Base-by-base conservation (phyloP, 495 filamentous ascomycete genomes). In the Jackrogersella minutella region DNA sequence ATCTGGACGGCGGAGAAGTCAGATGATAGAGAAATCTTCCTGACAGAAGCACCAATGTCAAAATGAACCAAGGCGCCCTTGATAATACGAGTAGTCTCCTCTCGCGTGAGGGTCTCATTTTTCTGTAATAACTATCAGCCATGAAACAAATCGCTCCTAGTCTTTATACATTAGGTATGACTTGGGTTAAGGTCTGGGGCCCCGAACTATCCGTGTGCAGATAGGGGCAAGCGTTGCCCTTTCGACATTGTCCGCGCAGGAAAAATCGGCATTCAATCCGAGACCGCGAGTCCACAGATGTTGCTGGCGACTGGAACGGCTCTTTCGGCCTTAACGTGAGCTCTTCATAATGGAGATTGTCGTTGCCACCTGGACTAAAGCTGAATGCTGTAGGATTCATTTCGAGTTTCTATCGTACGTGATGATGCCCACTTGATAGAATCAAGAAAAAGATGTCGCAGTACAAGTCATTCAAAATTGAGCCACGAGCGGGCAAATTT, bases 1-100 rank as follows among this genome's bases (percentile, higher is more conserved):
- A 78, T 57, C 10, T 70, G 74, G 16, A 76, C 47, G 9, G 71
- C 64, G 0, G 74, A 74, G 51, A 74, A 72, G 51, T 78, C 76
- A 9, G 73, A 54, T 5, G 47, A 46, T 11, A 74, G 44, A 1
- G 68, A 67, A 0, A 73, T 46, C 40, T 73, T 73, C 9, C 43
- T 34, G 13, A 77, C 58, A 0, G 26, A 44, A 0, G 71, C 73
- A 4, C 77, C 77, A n/a, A 64, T 64, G 4, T 60, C 68, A 17
- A 78, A 78, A 11, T 67, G 50, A 11, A 69, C 71, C 14, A 66
- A 16, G 3, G 68, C 70, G n/a, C 76, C 76, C 3, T 49, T 30
- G 7, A 78, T 40, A 11, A 31, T 52, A n/a, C 68, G 68, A 16
- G 43, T 47, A 9, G 31, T 10, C 9, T 55, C 33, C 22, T 58